phyloP scores from a whole-genome alignment of 2,329 filamentous ascomycete genomes.

The Aurifilum marmelostoma region DNA sequence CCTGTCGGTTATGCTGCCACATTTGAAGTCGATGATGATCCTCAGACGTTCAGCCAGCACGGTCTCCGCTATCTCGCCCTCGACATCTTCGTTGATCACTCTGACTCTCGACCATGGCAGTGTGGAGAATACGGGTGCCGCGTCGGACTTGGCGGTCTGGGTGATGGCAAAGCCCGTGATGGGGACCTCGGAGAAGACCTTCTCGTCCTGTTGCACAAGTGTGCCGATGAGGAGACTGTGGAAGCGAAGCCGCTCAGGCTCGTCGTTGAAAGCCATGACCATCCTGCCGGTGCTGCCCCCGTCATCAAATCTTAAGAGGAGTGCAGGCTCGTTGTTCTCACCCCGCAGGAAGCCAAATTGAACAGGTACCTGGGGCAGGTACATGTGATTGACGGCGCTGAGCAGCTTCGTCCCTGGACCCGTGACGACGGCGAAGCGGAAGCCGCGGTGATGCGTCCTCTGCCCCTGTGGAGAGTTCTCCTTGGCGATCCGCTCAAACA shows the following conservation, averaged over 20 bases:
- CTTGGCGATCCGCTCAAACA: conserved; percentile 74
- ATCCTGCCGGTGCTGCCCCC: conserved; percentile 69
- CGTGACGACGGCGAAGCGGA: conserved; percentile 77
- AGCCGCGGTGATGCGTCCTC: conserved; percentile 76
- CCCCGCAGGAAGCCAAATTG: conserved; percentile 77
- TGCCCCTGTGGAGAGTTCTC: conserved; percentile 74
- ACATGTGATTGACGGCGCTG: conserved; percentile 73
- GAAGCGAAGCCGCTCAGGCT: conserved; percentile 70
- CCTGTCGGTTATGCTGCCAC: conserved; percentile 79
- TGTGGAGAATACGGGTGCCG: conserved; percentile 52
- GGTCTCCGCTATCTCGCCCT: conserved; percentile 65
- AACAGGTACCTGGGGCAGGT: conserved; percentile 68
- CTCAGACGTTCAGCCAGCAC: conserved; percentile 78
- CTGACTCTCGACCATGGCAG: conserved; percentile 68
- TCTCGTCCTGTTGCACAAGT: conserved; percentile 68
- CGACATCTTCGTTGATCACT: conserved; percentile 72
- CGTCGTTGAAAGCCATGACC: conserved; percentile 75
- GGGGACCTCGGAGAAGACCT: conserved; percentile 70
- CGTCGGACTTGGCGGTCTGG: conserved; percentile 55
- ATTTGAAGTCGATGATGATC: conserved; percentile 73
- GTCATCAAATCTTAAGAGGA: conserved; percentile 72
- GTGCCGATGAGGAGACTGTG: conserved; percentile 76
- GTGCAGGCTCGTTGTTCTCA: conserved; percentile 69
- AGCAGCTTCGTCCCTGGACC: conserved; percentile 76
- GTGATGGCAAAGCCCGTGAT: conserved; percentile 67